Evolutionary conservation across 768 basidiomycete genomes (phyloP).

Genomic region (Leccinum imitatum): DNA sequence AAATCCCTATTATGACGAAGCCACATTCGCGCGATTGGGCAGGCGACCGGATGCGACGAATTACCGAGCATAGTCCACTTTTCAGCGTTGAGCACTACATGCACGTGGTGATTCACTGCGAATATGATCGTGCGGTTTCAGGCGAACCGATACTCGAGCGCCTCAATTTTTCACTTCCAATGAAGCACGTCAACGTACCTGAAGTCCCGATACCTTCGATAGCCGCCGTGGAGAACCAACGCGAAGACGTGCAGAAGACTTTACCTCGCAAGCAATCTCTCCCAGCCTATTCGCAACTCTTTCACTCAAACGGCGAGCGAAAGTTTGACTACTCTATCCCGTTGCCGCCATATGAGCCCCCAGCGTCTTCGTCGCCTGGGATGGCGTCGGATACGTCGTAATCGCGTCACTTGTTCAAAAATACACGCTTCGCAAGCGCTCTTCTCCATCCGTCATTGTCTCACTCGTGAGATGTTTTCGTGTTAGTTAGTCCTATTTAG

Average conservation of each 20-base stretch:
- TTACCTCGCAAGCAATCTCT: slow-evolving; percentile 37
- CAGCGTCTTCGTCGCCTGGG: slow-evolving; percentile 3
- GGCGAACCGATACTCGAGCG: slow-evolving; percentile 22
- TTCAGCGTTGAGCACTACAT: slow-evolving; percentile 56
- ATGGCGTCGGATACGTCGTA: background rate
- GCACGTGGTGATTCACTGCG: slow-evolving; percentile 51
- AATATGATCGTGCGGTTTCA: slow-evolving; percentile 49
- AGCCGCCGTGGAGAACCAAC: slow-evolving; percentile 1
- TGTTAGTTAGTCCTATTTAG: background rate
- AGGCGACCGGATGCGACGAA: slow-evolving; percentile 34
- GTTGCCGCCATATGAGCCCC: slow-evolving; percentile 62
- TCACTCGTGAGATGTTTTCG: background rate
- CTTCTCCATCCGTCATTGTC: slow-evolving; percentile 1
- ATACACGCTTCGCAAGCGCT: background rate
- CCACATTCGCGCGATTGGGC: slow-evolving; percentile 30
- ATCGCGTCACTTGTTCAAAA: background rate
- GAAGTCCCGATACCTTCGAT: slow-evolving; percentile 1
- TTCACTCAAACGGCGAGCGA: slow-evolving; percentile 68
- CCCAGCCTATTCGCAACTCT: slow-evolving; percentile 79
- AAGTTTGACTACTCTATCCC: slow-evolving; percentile 66
- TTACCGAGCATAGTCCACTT: slow-evolving; percentile 53
- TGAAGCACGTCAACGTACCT: slow-evolving; percentile 51
- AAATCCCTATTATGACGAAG: slow-evolving; percentile 19
- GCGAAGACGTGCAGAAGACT: slow-evolving; percentile 11
- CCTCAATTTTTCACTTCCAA: slow-evolving; percentile 45